Conservation (phyloP, 768 basidiomycete genomes). For the Lactarius sanguifluus region DNA sequence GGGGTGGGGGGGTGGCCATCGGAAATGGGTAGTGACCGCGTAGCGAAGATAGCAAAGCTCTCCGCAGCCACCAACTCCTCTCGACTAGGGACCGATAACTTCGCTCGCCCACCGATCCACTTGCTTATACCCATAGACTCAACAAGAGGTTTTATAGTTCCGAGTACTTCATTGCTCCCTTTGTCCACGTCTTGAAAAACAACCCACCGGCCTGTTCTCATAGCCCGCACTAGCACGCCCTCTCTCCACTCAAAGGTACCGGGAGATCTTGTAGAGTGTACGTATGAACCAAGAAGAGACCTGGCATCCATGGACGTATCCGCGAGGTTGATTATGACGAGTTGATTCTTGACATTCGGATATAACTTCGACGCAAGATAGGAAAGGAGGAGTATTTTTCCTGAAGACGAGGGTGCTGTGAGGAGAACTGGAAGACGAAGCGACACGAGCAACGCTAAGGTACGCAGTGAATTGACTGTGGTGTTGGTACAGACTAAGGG, state of each 20-base stretch:
- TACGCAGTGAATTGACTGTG: slow-evolving; percentile 54
- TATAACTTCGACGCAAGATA: slow-evolving; percentile 70
- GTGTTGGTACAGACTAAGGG: slow-evolving; percentile 65
- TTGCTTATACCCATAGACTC: slow-evolving; percentile 70
- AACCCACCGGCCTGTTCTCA: slow-evolving; percentile 90
- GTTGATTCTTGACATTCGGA: slow-evolving; percentile 59
- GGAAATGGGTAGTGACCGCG: slow-evolving; percentile 62
- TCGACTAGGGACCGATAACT: slow-evolving; percentile 69
- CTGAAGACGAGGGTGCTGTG: slow-evolving; percentile 83
- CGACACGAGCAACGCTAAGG: slow-evolving; percentile 63
- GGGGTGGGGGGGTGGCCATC: slow-evolving; percentile 52
- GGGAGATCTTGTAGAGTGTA: slow-evolving; percentile 78
- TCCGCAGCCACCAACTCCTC: slow-evolving; percentile 74
- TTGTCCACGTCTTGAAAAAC: slow-evolving; percentile 91
- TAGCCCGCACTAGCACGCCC: slow-evolving; percentile 85
- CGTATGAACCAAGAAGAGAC: slow-evolving; percentile 88
- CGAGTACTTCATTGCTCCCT: slow-evolving; percentile 86
- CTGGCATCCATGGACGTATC: slow-evolving; percentile 96
- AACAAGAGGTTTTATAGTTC: slow-evolving; percentile 78
- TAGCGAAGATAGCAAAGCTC: slow-evolving; percentile 86
- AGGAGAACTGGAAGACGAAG: slow-evolving; percentile 76
- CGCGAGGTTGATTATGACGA: slow-evolving; percentile 86
- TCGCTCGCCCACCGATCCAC: slow-evolving; percentile 71
- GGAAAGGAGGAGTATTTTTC: slow-evolving; percentile 78
- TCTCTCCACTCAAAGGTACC: slow-evolving; percentile 97